Evolutionary conservation across 495 filamentous ascomycete genomes (phyloP).

Genomic region (Xylaria palmicola): DNA sequence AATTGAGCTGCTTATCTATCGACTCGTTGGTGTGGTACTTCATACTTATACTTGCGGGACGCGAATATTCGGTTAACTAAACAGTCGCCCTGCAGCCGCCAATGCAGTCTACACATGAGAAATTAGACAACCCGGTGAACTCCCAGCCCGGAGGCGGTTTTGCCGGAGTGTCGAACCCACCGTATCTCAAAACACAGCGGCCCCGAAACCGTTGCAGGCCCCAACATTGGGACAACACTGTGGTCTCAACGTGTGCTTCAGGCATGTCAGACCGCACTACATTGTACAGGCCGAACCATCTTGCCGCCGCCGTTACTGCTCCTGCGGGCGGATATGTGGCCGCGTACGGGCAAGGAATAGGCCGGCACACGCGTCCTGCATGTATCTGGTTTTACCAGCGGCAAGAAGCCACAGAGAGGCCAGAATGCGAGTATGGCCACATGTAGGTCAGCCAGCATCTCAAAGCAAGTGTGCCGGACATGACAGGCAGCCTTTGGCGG

Average conservation of each 20-base stretch:
- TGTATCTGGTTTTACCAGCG: not conserved
- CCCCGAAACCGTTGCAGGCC: not conserved
- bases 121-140: not conserved
- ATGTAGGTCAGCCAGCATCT: conserved; percentile 7
- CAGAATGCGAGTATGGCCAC: not conserved
- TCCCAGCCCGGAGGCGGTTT: not conserved
- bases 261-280: conserved; percentile 7
- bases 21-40: not conserved
- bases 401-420: not conserved
- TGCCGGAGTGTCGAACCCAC: not conserved
- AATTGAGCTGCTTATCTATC: conserved; percentile 14
- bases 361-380: not conserved
- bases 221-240: not conserved
- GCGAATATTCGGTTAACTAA: conserved; percentile 4
- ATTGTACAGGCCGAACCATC: conserved; percentile 3
- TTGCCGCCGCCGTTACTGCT: too few relatives aligned
- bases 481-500: not conserved
- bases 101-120: conserved; percentile 2
- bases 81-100: conserved; percentile 7
- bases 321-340: not conserved
- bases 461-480: not conserved
- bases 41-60: not conserved
- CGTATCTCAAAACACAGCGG: not conserved
- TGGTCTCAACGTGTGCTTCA: not conserved
- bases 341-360: conserved; percentile 3